These are phyloP conservation scores for Trichoderma breve DNA, from an alignment of 2,329 filamentous ascomycete genomes.

Conservation along the genomic window DNA sequence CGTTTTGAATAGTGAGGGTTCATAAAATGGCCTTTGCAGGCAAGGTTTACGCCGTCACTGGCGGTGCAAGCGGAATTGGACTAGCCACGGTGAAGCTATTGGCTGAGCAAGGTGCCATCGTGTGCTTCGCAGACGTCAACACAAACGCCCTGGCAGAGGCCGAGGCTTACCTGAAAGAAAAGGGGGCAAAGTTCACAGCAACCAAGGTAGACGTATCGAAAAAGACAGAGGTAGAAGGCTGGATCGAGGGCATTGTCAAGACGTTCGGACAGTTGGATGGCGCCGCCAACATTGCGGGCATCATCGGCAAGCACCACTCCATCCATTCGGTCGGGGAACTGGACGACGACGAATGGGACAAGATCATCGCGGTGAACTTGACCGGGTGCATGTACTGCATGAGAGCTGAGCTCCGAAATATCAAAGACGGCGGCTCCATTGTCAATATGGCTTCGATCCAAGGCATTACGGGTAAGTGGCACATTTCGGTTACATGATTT, in stretches of 20 bases:
- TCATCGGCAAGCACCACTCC: slow-evolving; percentile 47
- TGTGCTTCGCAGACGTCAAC: slow-evolving; percentile 42
- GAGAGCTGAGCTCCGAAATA: slow-evolving; percentile 43
- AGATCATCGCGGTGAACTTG: slow-evolving; percentile 48
- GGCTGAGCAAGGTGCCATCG: slow-evolving; percentile 36
- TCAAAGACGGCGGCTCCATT: slow-evolving; percentile 50
- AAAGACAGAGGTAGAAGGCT: slow-evolving; percentile 47
- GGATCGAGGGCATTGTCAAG: slow-evolving; percentile 48
- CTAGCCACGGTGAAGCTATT: slow-evolving; percentile 41
- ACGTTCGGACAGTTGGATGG: slow-evolving; percentile 53
- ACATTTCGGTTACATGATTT: neutral
- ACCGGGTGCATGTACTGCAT: slow-evolving; percentile 53
- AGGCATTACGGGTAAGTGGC: slow-evolving; percentile 42
- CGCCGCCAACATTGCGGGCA: slow-evolving; percentile 55
- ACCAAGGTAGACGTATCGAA: slow-evolving; percentile 50
- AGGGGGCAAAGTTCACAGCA: slow-evolving; percentile 31
- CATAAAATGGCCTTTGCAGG: slow-evolving; percentile 20
- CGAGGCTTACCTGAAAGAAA: slow-evolving; percentile 31
- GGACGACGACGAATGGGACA: slow-evolving; percentile 49
- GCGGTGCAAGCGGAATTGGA: slow-evolving; percentile 45
- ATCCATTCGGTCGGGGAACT: slow-evolving; percentile 41
- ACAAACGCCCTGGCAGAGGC: slow-evolving; percentile 30
- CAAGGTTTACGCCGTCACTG: slow-evolving; percentile 42
- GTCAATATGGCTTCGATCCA: slow-evolving; percentile 55
- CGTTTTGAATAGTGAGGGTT: neutral